A percentile compares a stretch with the other conserved stretches of the same genome.
Conservation (phyloP, 176 grass and related monocot species). For the Ensete ventricosum region DNA sequence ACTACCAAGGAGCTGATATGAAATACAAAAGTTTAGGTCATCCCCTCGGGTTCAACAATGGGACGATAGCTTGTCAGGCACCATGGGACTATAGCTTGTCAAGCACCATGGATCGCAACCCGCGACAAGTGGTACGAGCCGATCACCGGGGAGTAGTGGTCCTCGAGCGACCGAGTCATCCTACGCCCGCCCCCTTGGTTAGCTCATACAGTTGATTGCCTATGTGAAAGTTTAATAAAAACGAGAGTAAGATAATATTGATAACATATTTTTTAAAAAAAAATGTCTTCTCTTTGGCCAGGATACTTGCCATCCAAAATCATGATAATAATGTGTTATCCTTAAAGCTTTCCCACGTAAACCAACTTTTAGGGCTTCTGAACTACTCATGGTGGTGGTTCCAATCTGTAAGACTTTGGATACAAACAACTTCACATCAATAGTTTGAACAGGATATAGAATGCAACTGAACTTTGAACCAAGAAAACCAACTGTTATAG, state of each 20-base stretch:
- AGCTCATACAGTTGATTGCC: conserved; percentile 35
- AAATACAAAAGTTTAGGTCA: too few relatives aligned
- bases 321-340: conserved; percentile 66
- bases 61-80: too few relatives aligned
- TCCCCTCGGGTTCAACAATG: too few relatives aligned
- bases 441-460: conserved; percentile 12
- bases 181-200: too few relatives aligned
- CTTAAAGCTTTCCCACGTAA: conserved; percentile 80
- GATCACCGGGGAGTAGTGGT: too few relatives aligned
- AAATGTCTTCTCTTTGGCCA: background rate
- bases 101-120: too few relatives aligned
- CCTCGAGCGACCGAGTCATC: too few relatives aligned
- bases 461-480: background rate
- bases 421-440: conserved; percentile 8
- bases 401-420: conserved; percentile 47
- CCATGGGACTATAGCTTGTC: too few relatives aligned
- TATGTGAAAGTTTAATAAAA: conserved; percentile 24
- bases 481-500: background rate
- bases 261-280: background rate
- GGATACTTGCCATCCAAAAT: conserved; percentile 79
- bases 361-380: conserved; percentile 64
- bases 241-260: too few relatives aligned
- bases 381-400: conserved; percentile 61
- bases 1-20: too few relatives aligned
- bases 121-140: too few relatives aligned